Evolutionary conservation across 768 basidiomycete species (phyloP).

Genomic region (Lentinula guzmanii): DNA sequence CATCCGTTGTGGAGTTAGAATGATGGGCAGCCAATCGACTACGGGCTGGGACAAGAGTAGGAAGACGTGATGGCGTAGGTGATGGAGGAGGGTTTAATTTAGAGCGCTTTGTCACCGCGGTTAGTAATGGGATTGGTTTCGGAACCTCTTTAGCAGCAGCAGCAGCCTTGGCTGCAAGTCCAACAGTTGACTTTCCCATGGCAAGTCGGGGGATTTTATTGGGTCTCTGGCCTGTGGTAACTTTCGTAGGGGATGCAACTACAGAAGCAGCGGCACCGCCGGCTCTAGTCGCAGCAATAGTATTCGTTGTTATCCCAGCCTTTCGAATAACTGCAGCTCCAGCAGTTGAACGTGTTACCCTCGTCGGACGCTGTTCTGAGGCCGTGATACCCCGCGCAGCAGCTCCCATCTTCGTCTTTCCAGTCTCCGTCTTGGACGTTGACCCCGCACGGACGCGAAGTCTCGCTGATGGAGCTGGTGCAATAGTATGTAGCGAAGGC

Average conservation of each 20-base stretch:
- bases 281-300: not conserved
- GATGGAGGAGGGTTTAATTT: constrained; percentile 45
- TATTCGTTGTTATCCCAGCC: constrained; percentile 31
- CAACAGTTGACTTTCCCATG: constrained; percentile 41
- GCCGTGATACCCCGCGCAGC: constrained; percentile 45
- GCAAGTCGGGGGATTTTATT: constrained; percentile 70
- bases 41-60: constrained; percentile 60
- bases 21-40: constrained; percentile 36
- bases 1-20: constrained; percentile 44
- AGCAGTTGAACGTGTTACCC: constrained; percentile 69
- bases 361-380: constrained; percentile 68
- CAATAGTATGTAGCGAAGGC: constrained; percentile 48
- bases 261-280: constrained; percentile 8
- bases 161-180: constrained; percentile 27
- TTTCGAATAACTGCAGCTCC: constrained; percentile 49
- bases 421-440: not conserved
- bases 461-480: constrained; percentile 24
- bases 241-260: constrained; percentile 35
- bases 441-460: constrained; percentile 21
- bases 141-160: constrained; percentile 27
- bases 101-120: constrained; percentile 6
- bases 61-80: constrained; percentile 71
- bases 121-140: constrained; percentile 24
- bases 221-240: constrained; percentile 42
- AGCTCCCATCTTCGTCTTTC: constrained; percentile 31